Evolutionary conservation across 139 green algal species (phyloP).

Genomic region (Choricystis sp.): DNA sequence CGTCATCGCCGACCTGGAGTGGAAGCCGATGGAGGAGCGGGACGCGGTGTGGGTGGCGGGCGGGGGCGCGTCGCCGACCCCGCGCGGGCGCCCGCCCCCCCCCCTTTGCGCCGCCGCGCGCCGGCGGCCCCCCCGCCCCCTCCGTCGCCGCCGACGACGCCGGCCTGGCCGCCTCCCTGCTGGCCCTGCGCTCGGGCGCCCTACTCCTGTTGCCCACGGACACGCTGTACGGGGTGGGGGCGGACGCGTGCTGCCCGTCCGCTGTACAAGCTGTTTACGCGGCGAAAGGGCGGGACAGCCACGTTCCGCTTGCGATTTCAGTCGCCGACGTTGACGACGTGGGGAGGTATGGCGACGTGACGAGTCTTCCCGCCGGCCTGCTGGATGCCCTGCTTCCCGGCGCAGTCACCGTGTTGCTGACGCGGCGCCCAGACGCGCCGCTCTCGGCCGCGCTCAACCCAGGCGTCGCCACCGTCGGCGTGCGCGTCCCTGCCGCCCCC

Average conservation of each 20-base stretch:
- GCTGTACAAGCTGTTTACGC: constrained; percentile 31
- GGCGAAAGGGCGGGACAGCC: constrained; percentile 26
- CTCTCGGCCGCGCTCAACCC: constrained; percentile 31
- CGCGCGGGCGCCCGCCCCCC: not conserved
- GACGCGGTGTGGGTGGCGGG: not conserved
- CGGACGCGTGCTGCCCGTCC: constrained; percentile 6
- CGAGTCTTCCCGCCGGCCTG: constrained; percentile 25
- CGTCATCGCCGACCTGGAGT: constrained; percentile 26
- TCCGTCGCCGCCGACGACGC: not conserved
- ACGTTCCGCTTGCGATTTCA: constrained; percentile 39
- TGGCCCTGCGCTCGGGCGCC: constrained; percentile 5
- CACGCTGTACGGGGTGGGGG: constrained; percentile 42
- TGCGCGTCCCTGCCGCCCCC: constrained; percentile 39
- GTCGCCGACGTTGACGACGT: constrained; percentile 38
- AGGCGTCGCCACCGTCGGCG: constrained; percentile 19
- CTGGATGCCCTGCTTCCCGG: constrained; percentile 49
- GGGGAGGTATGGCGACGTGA: constrained; percentile 10
- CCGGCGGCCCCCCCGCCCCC: constrained; percentile 8
- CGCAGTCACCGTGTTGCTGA: constrained; percentile 49
- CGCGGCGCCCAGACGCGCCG: constrained; percentile 12
- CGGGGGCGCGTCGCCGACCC: not conserved
- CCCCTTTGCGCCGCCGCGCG: not conserved
- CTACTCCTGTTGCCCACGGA: constrained; percentile 46
- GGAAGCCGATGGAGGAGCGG: not conserved
- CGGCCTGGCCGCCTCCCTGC: constrained; percentile 7